These are phyloP conservation scores for Geosmithia morbida DNA, from an alignment of 2,329 filamentous ascomycete species.

Conservation along the genomic window DNA sequence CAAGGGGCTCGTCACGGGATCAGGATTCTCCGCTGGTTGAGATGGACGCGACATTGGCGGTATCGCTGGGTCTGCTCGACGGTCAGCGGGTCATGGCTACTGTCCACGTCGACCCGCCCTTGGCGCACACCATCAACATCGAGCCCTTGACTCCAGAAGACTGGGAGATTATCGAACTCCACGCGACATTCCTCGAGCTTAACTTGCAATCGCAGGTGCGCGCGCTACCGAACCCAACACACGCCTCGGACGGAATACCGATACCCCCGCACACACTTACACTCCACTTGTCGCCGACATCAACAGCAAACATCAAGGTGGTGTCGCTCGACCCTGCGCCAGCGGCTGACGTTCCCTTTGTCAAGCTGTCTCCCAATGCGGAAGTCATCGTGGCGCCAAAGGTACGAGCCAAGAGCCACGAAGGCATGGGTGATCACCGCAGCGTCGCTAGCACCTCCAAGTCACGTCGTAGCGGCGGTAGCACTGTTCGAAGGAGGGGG, in stretches of 20 bases:
- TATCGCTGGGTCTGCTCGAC: constrained; percentile 61
- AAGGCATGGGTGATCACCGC: constrained; percentile 55
- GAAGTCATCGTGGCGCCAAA: constrained; percentile 98
- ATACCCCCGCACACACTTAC: constrained; percentile 65
- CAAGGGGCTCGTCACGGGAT: constrained; percentile 45
- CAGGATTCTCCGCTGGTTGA: constrained; percentile 70
- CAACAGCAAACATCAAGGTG: constrained; percentile 81
- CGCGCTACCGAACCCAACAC: constrained; percentile 76
- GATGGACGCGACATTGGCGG: constrained; percentile 73
- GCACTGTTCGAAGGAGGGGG: constrained; percentile 45
- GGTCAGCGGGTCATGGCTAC: constrained; percentile 61
- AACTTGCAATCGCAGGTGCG: constrained; percentile 90
- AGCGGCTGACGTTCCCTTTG: constrained; percentile 57
- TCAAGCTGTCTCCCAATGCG: constrained; percentile 84
- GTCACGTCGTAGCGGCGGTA: constrained; percentile 65
- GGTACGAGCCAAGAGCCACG: constrained; percentile 55
- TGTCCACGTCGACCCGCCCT: constrained; percentile 78
- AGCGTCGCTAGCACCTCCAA: constrained; percentile 71
- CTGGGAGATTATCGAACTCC: constrained; percentile 97
- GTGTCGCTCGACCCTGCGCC: constrained; percentile 68
- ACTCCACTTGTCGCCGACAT: constrained; percentile 86
- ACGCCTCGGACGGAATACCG: constrained; percentile 21
- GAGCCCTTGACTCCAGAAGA: constrained; percentile 90
- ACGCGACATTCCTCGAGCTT: constrained; percentile 88
- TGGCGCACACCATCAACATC: constrained; percentile 91